These are phyloP conservation scores for Lichtheimia ramosa DNA, from an alignment of 371 early-diverging fungal genomes.

Conservation along the genomic window DNA sequence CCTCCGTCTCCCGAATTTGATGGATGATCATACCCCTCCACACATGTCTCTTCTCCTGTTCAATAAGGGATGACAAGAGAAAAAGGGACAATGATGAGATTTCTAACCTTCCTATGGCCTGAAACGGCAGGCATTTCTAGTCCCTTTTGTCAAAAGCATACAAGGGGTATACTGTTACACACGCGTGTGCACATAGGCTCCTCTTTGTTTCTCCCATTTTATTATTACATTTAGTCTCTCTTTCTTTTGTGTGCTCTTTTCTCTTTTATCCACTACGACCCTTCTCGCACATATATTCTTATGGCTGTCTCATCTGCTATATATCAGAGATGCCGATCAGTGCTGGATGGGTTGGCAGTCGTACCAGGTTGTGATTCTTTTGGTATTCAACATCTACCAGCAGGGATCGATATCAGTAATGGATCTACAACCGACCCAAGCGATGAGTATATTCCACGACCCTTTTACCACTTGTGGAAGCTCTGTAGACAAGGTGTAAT, in stretches of 20 bases:
- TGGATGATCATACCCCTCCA: too few relatives aligned
- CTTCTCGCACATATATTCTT: background rate
- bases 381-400: background rate
- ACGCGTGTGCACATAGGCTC: background rate
- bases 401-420: conserved; percentile 9
- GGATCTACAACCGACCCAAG: background rate
- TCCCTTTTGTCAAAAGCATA: conserved; percentile 9
- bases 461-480: conserved; percentile 69
- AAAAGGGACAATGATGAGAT: conserved; percentile 4
- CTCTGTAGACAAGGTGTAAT: conserved; percentile 89
- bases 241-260: conserved; percentile 1
- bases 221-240: conserved; percentile 2
- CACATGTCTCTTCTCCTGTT: too few relatives aligned
- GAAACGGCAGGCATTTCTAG: background rate
- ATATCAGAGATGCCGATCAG: conserved; percentile 3
- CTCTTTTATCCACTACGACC: background rate
- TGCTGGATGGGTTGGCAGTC: conserved; percentile 4
- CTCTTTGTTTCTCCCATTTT: conserved; percentile 4
- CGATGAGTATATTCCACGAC: conserved; percentile 2
- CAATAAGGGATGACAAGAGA: background rate
- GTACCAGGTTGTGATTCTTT: conserved; percentile 1
- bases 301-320: background rate
- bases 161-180: background rate
- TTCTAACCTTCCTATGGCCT: background rate
- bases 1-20: too few relatives aligned